A percentile compares a stretch with the other conserved stretches of the same genome.
phyloP scores from a whole-genome alignment of 345 rosid species.

The Sisymbrium altissimum region DNA sequence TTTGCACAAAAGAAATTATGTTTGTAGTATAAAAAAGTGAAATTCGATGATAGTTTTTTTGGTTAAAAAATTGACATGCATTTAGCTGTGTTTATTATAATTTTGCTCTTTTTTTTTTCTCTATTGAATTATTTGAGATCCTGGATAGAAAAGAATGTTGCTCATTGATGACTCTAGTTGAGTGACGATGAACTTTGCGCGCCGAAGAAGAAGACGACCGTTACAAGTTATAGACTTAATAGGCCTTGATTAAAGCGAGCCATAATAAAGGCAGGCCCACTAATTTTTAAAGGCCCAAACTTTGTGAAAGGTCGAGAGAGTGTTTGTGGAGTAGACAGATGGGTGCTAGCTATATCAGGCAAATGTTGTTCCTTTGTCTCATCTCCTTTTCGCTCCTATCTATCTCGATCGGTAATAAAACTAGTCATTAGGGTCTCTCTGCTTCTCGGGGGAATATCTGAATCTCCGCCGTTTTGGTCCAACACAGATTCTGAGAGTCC shows the following conservation, averaged over 20 bases:
- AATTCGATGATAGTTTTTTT: background rate
- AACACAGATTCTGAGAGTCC: background rate
- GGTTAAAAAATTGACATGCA: background rate
- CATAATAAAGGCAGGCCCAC: background rate
- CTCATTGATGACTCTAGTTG: background rate
- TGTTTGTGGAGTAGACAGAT: background rate
- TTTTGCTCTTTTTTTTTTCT: too few species aligned
- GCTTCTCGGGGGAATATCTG: background rate
- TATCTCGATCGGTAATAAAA: conserved; percentile 21
- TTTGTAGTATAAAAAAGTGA: background rate
- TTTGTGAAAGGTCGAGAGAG: background rate
- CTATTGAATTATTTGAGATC: background rate
- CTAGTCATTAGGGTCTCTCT: conserved; percentile 29
- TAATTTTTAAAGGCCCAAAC: background rate
- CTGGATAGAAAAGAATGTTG: background rate
- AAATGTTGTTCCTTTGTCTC: conserved; percentile 10
- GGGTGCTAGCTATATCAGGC: conserved; percentile 15
- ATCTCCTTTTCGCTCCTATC: background rate
- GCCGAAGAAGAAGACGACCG: background rate
- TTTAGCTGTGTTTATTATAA: background rate
- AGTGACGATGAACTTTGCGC: background rate
- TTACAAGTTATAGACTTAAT: background rate
- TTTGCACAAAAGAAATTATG: background rate
- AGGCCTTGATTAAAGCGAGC: background rate
- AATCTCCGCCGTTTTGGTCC: conserved; percentile 28